Conservation (phyloP, 2,329 filamentous ascomycete species). For the Hortaea sp. region DNA sequence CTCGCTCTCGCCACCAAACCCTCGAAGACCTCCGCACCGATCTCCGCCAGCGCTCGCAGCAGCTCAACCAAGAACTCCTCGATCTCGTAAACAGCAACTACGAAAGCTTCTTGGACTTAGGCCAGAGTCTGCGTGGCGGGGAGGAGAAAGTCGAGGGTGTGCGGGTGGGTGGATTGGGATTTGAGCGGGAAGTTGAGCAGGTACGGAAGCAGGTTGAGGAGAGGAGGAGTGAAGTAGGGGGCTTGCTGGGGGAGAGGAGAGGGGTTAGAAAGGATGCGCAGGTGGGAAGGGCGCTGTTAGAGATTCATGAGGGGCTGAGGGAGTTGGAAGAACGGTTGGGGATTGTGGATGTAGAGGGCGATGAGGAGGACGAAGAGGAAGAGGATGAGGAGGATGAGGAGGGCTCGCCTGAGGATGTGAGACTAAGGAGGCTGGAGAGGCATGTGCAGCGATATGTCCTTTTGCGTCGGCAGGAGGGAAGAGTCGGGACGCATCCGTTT, state of each 20-base stretch:
- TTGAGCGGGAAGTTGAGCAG: conserved; percentile 69
- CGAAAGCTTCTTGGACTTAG: conserved; percentile 76
- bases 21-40: conserved; percentile 87
- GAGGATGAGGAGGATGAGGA: conserved; percentile 27
- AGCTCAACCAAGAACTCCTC: conserved; percentile 75
- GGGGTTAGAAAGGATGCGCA: conserved; percentile 55
- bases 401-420: conserved; percentile 17
- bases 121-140: conserved; percentile 70
- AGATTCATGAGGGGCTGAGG: conserved; percentile 53
- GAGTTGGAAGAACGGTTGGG: conserved; percentile 55
- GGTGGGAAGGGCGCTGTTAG: conserved; percentile 51
- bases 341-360: conserved; percentile 29
- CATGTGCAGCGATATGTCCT: conserved; percentile 50
- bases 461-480: conserved; percentile 41
- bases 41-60: conserved; percentile 66
- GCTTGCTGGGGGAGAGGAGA: conserved; percentile 56
- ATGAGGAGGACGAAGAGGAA: conserved; percentile 20
- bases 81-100: conserved; percentile 96
- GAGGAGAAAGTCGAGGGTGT: conserved; percentile 89
- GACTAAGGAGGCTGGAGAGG: conserved; percentile 38
- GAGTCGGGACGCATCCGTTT: conserved; percentile 54
- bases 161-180: conserved; percentile 74
- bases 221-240: conserved; percentile 52
- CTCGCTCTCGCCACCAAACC: conserved; percentile 78
- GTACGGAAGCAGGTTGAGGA: conserved; percentile 57